Evolutionary conservation across 2,329 filamentous ascomycete species (phyloP).

Genomic region (Byssoonygena ceratinophila): DNA sequence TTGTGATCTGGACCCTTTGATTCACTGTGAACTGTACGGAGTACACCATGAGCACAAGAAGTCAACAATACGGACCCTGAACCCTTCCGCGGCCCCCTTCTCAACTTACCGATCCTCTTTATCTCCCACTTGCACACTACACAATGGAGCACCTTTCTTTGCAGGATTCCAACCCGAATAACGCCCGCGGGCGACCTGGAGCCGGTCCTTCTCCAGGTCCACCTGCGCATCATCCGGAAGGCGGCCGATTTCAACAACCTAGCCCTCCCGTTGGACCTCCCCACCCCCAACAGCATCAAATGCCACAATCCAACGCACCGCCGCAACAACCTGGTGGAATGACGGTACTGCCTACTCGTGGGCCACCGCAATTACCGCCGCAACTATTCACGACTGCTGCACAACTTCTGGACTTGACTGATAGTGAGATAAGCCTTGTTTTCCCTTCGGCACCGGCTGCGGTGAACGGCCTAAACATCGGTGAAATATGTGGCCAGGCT

Average conservation of each 20-base stretch:
- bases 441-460: neutral
- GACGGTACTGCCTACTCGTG: constrained; percentile 20
- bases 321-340: constrained; percentile 12
- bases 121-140: constrained; percentile 5
- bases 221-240: constrained; percentile 1
- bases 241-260: constrained; percentile 9
- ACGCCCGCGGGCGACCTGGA: constrained; percentile 6
- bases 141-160: constrained; percentile 31
- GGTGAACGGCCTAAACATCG: neutral
- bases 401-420: constrained; percentile 87
- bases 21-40: neutral
- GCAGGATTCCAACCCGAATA: constrained; percentile 23
- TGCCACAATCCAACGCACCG: constrained; percentile 5
- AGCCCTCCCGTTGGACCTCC: constrained; percentile 19
- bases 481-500: neutral
- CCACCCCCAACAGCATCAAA: constrained; percentile 21
- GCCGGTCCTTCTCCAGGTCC: neutral
- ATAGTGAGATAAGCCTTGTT: constrained; percentile 54
- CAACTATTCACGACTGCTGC: constrained; percentile 99
- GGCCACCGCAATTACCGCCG: constrained; percentile 47
- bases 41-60: constrained; percentile 3
- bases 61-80: neutral
- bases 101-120: neutral
- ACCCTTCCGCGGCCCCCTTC: neutral
- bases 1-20: neutral